Base-by-base conservation (phyloP, 192 early-diverging fungal species). In the Thamnidium elegans region DNA sequence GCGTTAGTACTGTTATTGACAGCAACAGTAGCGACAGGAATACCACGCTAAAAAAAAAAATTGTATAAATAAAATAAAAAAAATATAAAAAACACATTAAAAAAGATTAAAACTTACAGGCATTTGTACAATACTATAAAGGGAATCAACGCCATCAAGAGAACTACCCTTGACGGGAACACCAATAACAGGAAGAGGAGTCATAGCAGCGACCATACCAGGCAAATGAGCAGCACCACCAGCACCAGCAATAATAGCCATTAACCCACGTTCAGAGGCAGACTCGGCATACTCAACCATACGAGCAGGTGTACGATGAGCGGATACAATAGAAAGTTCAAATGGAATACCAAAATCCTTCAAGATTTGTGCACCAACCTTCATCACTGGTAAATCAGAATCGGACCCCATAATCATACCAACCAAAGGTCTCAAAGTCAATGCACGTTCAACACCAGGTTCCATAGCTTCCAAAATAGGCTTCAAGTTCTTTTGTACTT, bases 371-470 rank as follows among this genome's bases (percentile, higher is more conserved):
- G 94, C 96, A 31, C 93, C 95, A 2, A 92, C 80, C 53, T 90
- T 93, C 87, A 99, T 90, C 0, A 89, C 92, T 32, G 95, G 96
- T 53, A 99, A 81, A 70, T 99, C 97, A 13, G 93, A 95, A 81
- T 99, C 97, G 0, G 92, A 94, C 11, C 97, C 97, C 97, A 99
- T 99, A 63, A 99, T 98, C 63, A 99, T 94, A 46, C 91, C 94
- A 5, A 99, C 96, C 17, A 95, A 69, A 8, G 95, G 93, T 23
- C 72, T 67, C 10, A 80, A 62, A 32, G 70, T 84, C 64, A 58
- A 78, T 60, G 54, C 78, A 72, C 54, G 80, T 71, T 44, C 74
- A 63, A 58, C 81, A 59, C 79, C 82, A 36, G 85, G 72, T 53
- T 88, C 89, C 50, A 87, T 86, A 1, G 70, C 73, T 20, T 75